phyloP scores from a whole-genome alignment of 306 rosid genomes.

The Trichosanthes cucumerina region DNA sequence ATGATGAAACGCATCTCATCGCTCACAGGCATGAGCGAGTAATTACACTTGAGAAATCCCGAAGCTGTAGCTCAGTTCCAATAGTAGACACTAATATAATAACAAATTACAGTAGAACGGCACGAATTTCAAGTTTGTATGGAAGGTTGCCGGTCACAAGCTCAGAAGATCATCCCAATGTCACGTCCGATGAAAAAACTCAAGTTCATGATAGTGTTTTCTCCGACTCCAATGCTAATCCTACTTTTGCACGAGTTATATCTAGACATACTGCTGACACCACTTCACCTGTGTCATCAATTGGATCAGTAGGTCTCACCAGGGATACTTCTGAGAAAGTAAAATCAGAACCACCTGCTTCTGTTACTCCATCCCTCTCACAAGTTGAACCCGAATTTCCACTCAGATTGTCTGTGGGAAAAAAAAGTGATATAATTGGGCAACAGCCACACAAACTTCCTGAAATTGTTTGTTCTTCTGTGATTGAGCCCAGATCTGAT shows the following conservation, averaged over 20 bases:
- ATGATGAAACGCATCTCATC: slow-evolving; percentile 55
- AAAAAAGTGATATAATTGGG: slow-evolving; percentile 53
- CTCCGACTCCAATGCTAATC: not conserved
- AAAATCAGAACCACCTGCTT: slow-evolving; percentile 27
- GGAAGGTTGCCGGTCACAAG: not conserved
- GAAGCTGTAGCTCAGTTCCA: slow-evolving; percentile 57
- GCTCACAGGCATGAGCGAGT: slow-evolving; percentile 57
- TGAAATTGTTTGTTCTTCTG: slow-evolving; percentile 44
- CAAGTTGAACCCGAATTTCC: slow-evolving; percentile 49
- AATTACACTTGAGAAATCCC: slow-evolving; percentile 49
- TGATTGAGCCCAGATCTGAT: slow-evolving; percentile 51
- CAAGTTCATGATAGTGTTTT: not conserved
- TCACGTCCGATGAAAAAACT: not conserved
- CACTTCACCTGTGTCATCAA: slow-evolving; percentile 36
- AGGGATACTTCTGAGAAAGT: slow-evolving; percentile 44
- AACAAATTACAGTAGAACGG: slow-evolving; percentile 81
- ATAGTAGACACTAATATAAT: slow-evolving; percentile 67
- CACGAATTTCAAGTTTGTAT: slow-evolving; percentile 83
- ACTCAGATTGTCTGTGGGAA: slow-evolving; percentile 32
- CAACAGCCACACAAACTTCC: slow-evolving; percentile 56
- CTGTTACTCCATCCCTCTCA: slow-evolving; percentile 3
- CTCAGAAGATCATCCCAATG: not conserved
- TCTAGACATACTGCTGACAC: slow-evolving; percentile 28
- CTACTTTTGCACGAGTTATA: not conserved
- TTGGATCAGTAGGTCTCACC: slow-evolving; percentile 37